Conservation (phyloP, 495 filamentous ascomycete genomes). For the Cladorrhinum samala region DNA sequence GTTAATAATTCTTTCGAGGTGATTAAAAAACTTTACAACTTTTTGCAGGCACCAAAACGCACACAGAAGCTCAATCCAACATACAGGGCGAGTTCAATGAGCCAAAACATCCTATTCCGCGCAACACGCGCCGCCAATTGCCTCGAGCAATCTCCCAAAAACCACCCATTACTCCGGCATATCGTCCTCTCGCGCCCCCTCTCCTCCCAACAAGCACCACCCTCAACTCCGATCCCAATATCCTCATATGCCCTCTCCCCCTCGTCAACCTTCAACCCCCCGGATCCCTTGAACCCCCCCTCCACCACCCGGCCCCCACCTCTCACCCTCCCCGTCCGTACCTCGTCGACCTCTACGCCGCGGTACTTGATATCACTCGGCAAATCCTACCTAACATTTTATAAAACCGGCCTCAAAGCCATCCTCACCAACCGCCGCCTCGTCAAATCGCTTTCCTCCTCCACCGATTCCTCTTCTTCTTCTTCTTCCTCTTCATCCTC, state of each 20-base stretch:
- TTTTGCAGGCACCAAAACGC: too few relatives aligned
- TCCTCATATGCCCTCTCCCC: background rate
- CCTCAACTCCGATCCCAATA: background rate
- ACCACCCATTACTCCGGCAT: background rate
- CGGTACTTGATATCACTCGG: slow-evolving; percentile 44
- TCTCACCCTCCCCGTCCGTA: slow-evolving; percentile 44
- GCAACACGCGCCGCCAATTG: background rate
- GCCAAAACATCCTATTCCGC: background rate
- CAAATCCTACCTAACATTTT: slow-evolving; percentile 66
- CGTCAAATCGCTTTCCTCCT: slow-evolving; percentile 11
- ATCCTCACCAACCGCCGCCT: slow-evolving; percentile 51
- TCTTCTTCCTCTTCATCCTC: background rate
- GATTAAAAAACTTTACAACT: too few relatives aligned
- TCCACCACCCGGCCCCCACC: slow-evolving; percentile 52
- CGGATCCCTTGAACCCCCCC: slow-evolving; percentile 49
- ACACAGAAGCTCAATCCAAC: too few relatives aligned
- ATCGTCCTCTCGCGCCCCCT: background rate
- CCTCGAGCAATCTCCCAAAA: background rate
- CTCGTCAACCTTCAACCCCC: background rate
- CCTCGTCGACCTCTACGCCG: slow-evolving; percentile 27
- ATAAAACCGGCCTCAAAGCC: slow-evolving; percentile 73
- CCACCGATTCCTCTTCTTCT: slow-evolving; percentile 16
- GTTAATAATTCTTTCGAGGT: too few relatives aligned
- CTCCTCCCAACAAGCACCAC: background rate
- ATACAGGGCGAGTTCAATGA: background rate